phyloP scores from a whole-genome alignment of 2,329 filamentous ascomycete genomes.

The Penicillium thymicola region DNA sequence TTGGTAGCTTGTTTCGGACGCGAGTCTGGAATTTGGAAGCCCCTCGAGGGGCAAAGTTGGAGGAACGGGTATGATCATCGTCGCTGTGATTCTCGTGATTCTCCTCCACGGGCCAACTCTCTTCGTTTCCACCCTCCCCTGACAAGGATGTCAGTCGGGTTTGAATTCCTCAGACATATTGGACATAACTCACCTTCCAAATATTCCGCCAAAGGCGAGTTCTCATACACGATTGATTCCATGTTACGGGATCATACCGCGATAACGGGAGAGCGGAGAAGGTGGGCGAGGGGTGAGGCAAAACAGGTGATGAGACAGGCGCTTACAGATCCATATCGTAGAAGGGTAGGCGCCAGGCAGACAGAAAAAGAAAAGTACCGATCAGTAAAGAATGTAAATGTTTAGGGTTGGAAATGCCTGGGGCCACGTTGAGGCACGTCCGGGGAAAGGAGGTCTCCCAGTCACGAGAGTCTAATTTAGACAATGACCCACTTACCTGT shows the following conservation, averaged over 20 bases:
- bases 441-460: slow-evolving; percentile 26
- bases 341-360: slow-evolving; percentile 3
- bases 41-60: slow-evolving; percentile 51
- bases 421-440: slow-evolving; percentile 22
- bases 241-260: slow-evolving; percentile 52
- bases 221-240: slow-evolving; percentile 84
- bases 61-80: slow-evolving; percentile 27
- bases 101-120: slow-evolving; percentile 38
- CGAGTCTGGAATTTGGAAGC: slow-evolving; percentile 48
- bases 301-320: slow-evolving; percentile 71
- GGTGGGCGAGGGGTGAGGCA: slow-evolving; percentile 43
- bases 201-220: slow-evolving; percentile 84
- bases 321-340: slow-evolving; percentile 37
- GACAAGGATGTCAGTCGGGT: slow-evolving; percentile 13
- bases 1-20: slow-evolving; percentile 50
- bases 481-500: slow-evolving; percentile 21
- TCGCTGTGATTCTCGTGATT: slow-evolving; percentile 29
- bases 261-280: slow-evolving; percentile 14
- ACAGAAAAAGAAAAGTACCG: background rate
- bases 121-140: slow-evolving; percentile 48
- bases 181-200: slow-evolving; percentile 66
- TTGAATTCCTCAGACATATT: background rate
- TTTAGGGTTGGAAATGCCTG: slow-evolving; percentile 3
- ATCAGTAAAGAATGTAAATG: background rate
- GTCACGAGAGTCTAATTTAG: slow-evolving; percentile 26